Evolutionary conservation across 1,139 yeast genomes (phyloP).

Genomic region (Keqinozyma sinolaborantium): DNA sequence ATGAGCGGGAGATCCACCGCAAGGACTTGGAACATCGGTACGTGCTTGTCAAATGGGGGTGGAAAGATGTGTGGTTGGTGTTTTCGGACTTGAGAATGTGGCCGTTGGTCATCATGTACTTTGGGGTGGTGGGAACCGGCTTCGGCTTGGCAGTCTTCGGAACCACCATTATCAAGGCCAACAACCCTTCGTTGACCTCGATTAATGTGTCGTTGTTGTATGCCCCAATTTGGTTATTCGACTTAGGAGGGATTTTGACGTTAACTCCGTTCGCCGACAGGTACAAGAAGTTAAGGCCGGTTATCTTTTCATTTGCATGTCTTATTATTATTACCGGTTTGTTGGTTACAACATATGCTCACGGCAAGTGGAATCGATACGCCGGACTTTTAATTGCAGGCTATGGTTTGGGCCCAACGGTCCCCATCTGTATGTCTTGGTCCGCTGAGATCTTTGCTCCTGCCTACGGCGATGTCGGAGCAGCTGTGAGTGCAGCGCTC

Average conservation of each 20-base stretch:
- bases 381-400: conserved; percentile 82
- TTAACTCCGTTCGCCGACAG: conserved; percentile 80
- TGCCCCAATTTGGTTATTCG: conserved; percentile 91
- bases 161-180: conserved; percentile 68
- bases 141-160: conserved; percentile 84
- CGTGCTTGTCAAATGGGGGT: conserved; percentile 49
- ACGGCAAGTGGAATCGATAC: conserved; percentile 70
- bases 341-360: conserved; percentile 73
- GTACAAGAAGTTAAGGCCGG: conserved; percentile 53
- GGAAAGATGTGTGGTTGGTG: conserved; percentile 56
- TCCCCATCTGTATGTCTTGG: conserved; percentile 87
- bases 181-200: conserved; percentile 61
- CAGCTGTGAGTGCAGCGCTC: conserved; percentile 78
- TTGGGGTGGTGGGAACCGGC: conserved; percentile 90
- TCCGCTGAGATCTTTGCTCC: conserved; percentile 72
- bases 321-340: conserved; percentile 70
- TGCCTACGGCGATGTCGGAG: conserved; percentile 78
- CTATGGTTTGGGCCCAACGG: conserved; percentile 87
- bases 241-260: conserved; percentile 69
- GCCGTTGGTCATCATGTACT: conserved; percentile 85
- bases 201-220: conserved; percentile 71
- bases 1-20: conserved; percentile 57
- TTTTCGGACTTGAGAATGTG: conserved; percentile 65
- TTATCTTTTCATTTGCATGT: conserved; percentile 60
- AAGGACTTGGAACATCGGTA: conserved; percentile 54